Conservation (phyloP, 2,329 filamentous ascomycete species). For the Periconia sp. region DNA sequence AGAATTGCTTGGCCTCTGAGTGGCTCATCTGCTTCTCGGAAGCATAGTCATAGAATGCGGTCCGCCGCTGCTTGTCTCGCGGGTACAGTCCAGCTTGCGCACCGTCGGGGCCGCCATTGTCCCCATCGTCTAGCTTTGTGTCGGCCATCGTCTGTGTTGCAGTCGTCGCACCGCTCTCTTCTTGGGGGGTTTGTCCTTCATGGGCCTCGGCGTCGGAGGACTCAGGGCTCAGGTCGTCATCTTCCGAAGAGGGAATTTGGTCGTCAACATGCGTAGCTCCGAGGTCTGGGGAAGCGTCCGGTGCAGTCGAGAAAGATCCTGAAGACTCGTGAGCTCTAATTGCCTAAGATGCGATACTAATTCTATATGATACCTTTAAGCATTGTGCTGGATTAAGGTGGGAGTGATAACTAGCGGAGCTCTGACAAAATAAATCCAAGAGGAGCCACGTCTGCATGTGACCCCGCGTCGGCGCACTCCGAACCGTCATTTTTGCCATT, state of each 20-base stretch:
- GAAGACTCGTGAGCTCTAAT: constrained; percentile 9
- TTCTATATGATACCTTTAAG: constrained; percentile 12
- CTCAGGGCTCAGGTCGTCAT: constrained; percentile 40
- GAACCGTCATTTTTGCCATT: neutral
- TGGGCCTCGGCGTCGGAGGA: constrained; percentile 34
- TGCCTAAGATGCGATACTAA: neutral
- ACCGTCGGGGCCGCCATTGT: constrained; percentile 26
- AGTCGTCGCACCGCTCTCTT: constrained; percentile 25
- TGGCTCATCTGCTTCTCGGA: constrained; percentile 95
- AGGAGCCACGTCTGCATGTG: constrained; percentile 2
- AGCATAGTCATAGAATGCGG: constrained; percentile 90
- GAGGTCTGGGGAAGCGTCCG: constrained; percentile 44
- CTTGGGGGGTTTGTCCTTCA: constrained; percentile 16
- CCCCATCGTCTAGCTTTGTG: constrained; percentile 32
- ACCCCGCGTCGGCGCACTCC: constrained; percentile 7
- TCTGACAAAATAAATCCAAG: neutral
- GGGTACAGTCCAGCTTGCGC: constrained; percentile 47
- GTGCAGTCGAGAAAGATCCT: constrained; percentile 30
- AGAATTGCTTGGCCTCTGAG: constrained; percentile 93
- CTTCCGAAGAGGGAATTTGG: constrained; percentile 43
- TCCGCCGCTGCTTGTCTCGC: constrained; percentile 66
- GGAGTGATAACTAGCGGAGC: neutral
- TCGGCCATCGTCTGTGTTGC: constrained; percentile 25
- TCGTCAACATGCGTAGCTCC: constrained; percentile 37
- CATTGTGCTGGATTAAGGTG: constrained; percentile 8